Conservation (phyloP, 2,329 filamentous ascomycete genomes). For the Metarhizium guizhouense region DNA sequence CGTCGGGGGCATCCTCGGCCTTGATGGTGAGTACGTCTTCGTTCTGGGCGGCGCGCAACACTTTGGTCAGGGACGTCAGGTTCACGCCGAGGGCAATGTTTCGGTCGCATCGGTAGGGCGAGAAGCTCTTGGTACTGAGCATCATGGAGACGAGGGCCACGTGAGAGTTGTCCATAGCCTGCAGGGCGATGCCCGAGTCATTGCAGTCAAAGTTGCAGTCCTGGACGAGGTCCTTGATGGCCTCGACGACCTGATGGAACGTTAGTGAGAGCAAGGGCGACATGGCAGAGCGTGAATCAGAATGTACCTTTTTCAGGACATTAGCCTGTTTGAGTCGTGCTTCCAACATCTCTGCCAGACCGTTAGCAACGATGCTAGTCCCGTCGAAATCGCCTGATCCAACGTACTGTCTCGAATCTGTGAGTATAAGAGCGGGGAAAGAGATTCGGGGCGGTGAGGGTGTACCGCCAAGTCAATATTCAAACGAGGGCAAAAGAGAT, state of each 20-base stretch:
- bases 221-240: slow-evolving; percentile 98
- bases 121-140: slow-evolving; percentile 91
- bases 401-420: neutral
- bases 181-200: slow-evolving; percentile 94
- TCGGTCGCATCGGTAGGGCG: slow-evolving; percentile 93
- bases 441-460: neutral
- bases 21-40: slow-evolving; percentile 95
- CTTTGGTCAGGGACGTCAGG: slow-evolving; percentile 91
- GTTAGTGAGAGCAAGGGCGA: neutral
- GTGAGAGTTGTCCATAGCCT: slow-evolving; percentile 99
- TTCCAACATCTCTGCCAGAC: slow-evolving; percentile 65
- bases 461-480: neutral
- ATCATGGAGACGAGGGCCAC: slow-evolving; percentile 98
- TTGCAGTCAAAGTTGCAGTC: slow-evolving; percentile 99
- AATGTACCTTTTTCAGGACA: slow-evolving; percentile 82
- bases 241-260: slow-evolving; percentile 72
- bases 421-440: neutral
- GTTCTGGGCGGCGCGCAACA: slow-evolving; percentile 86
- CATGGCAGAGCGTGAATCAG: neutral
- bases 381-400: neutral
- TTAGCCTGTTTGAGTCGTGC: slow-evolving; percentile 91
- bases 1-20: slow-evolving; percentile 93
- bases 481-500: neutral
- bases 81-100: slow-evolving; percentile 98
- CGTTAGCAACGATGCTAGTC: neutral